A percentile compares a stretch with the other conserved stretches of the same genome.
Conservation (phyloP, 768 basidiomycete genomes). For the Russula olivacea region DNA sequence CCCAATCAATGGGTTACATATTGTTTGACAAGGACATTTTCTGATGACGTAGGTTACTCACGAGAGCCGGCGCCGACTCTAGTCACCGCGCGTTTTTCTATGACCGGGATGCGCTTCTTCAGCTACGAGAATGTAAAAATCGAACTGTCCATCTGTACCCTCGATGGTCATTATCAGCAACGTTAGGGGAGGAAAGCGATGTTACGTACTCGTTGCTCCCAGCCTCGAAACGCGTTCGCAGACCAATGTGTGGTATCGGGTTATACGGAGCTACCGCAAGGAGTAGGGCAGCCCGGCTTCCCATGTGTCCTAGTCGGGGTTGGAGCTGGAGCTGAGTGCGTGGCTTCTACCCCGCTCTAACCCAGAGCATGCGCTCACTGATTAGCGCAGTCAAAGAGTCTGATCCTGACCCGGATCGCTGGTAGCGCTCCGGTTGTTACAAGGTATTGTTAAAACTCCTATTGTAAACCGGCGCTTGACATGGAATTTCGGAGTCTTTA, state of each 20-base stretch:
- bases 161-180: slow-evolving; percentile 3
- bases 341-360: neutral
- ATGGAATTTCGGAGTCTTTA: neutral
- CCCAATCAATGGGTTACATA: neutral
- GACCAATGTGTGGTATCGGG: neutral
- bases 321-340: neutral
- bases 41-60: neutral
- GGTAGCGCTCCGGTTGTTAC: neutral
- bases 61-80: neutral
- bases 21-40: neutral
- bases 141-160: slow-evolving; percentile 51
- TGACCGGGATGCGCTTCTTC: neutral
- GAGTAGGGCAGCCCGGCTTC: neutral
- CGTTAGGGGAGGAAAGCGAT: neutral
- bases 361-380: neutral
- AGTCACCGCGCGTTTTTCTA: neutral
- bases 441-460: neutral
- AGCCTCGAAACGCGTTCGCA: neutral
- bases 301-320: neutral
- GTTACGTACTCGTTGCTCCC: neutral
- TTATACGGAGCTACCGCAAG: neutral
- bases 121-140: neutral
- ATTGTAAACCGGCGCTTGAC: neutral
- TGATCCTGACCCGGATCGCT: neutral
- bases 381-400: neutral